Percentiles rank a stretch among this genome's conserved stretches.
These are phyloP conservation scores for Candida insectorum DNA, from an alignment of 805 yeast genomes.

Conservation along the genomic window DNA sequence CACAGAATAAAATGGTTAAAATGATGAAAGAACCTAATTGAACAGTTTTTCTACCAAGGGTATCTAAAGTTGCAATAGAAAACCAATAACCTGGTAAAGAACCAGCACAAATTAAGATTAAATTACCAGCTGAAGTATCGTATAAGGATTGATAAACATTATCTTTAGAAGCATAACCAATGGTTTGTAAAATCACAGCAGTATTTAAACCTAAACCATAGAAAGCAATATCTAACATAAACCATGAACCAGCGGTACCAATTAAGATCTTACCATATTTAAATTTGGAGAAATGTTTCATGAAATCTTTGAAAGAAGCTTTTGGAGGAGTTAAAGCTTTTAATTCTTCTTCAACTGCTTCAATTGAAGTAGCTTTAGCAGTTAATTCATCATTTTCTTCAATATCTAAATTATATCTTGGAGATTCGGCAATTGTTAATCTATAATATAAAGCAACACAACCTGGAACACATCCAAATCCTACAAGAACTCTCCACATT, in stretches of 20 bases:
- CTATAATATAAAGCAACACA: slow-evolving; percentile 80
- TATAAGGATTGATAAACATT: slow-evolving; percentile 70
- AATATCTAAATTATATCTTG: slow-evolving; percentile 84
- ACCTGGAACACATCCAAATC: slow-evolving; percentile 92
- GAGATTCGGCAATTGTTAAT: slow-evolving; percentile 92
- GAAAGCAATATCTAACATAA: slow-evolving; percentile 83
- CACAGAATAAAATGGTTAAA: slow-evolving; percentile 70
- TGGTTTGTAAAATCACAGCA: slow-evolving; percentile 73
- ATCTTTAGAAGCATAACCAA: slow-evolving; percentile 73
- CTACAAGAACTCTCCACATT: slow-evolving; percentile 91
- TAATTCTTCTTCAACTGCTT: slow-evolving; percentile 35
- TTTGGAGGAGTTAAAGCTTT: slow-evolving; percentile 59
- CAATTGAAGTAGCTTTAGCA: slow-evolving; percentile 51
- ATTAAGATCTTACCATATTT: slow-evolving; percentile 76
- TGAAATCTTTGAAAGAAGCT: slow-evolving; percentile 77
- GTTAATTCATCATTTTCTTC: slow-evolving; percentile 53
- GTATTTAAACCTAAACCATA: slow-evolving; percentile 86
- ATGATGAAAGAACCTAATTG: slow-evolving; percentile 74
- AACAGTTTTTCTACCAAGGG: slow-evolving; percentile 78
- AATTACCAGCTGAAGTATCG: slow-evolving; percentile 86
- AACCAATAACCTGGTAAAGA: slow-evolving; percentile 93
- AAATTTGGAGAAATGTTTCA: slow-evolving; percentile 77
- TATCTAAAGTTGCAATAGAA: slow-evolving; percentile 75
- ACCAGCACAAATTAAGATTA: slow-evolving; percentile 92
- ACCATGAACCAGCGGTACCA: slow-evolving; percentile 93